Base-by-base conservation (phyloP, 139 green algal genomes). In the Axilococcus clingmanii region DNA sequence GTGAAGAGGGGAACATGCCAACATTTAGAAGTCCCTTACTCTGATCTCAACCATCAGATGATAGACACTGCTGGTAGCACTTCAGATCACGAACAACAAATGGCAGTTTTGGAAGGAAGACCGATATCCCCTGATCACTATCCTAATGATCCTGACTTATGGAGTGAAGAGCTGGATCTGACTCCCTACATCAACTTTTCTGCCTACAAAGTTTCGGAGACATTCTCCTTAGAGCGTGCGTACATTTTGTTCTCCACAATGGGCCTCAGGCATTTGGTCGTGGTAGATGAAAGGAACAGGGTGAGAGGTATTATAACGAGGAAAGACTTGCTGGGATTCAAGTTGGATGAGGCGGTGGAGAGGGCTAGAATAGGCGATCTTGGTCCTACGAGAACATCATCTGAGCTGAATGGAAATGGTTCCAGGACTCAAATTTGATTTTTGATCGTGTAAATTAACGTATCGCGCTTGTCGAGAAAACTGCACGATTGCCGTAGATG, bases 191-290 rank as follows among this genome's bases (percentile, higher is more conserved):
- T 87, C 55, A 89, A 94, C 73, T 81, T 70, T 3, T 80, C 66
- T 35, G 61, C 74, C 0, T 57, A 76, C 38, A 68, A 71, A 33
- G 74, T 88, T 49, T 68, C 67, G 7, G 77, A 86, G 56, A 66
- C 36, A n/a, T 87, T 89, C 57, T 79, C 66, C 8, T 34, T 93
- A 25, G 78, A 89, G 64, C 72, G 84, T 29, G 68, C 82, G 3
- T 93, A 94, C 66, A 67, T 86, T 27, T 53, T 94, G 28, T 92
- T 94, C 55, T 53, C 61, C 16, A 87, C 73, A 44, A 82, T 93
- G 64, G 84, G 83, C 25, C 55, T 91, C 59, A 57, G 85, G 1
- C 85, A 93, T 63, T 60, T 93, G 4, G 41, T 76, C 0, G 76
- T 93, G 22, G 74, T 87, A 28, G 81, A 93, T 52, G 70, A 75